Conservation (phyloP, 306 rosid species). For the Dryas octopetala region DNA sequence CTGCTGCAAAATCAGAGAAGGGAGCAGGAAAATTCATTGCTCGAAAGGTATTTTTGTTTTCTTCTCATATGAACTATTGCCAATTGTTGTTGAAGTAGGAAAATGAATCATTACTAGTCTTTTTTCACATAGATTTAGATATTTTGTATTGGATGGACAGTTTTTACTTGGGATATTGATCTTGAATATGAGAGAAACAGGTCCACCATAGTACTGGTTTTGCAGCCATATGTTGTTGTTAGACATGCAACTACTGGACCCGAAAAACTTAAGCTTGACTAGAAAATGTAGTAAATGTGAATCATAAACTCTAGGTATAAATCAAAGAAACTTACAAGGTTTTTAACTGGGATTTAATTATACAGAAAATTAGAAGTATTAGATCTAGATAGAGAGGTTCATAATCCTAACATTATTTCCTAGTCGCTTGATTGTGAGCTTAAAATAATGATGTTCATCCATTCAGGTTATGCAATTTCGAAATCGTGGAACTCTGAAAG, state of each 20-base stretch:
- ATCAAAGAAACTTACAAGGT: not conserved
- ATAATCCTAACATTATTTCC: not conserved
- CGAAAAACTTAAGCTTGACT: no score
- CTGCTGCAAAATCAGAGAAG: conserved; percentile 69
- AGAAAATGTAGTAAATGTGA: not conserved
- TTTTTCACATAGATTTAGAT: not conserved
- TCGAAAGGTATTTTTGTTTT: conserved; percentile 42
- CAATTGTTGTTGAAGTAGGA: no score
- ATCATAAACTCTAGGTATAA: not conserved
- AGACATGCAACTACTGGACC: no score
- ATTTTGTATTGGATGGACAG: not conserved
- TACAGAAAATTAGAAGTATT: not conserved
- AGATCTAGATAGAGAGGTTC: not conserved
- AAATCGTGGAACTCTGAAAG: conserved; percentile 53
- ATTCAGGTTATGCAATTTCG: conserved; percentile 58
- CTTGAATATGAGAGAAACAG: not conserved
- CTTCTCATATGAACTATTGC: no score
- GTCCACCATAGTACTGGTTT: not conserved
- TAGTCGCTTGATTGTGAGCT: not conserved
- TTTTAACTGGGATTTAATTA: not conserved
- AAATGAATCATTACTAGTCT: not conserved
- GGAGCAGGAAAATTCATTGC: conserved; percentile 52
- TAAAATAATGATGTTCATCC: not conserved
- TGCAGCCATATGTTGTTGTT: not conserved
- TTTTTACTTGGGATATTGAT: not conserved